A percentile compares a stretch with the other conserved stretches of the same genome.
phyloP scores from a whole-genome alignment of 2,329 filamentous ascomycete genomes.

The Apiospora phragmitis region DNA sequence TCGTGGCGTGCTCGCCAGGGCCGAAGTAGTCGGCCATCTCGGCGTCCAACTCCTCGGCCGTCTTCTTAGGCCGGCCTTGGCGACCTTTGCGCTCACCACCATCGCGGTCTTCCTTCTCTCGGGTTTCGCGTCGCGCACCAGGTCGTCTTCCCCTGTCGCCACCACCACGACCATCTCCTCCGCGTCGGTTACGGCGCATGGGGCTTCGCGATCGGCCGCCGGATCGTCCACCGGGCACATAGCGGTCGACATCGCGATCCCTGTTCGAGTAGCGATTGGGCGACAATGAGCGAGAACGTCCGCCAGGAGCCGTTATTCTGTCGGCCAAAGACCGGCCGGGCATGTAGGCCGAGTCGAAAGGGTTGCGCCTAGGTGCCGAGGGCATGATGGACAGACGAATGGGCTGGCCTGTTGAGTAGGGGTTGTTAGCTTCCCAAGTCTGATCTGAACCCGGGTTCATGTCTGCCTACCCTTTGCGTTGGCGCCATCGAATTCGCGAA shows the following conservation, averaged over 20 bases:
- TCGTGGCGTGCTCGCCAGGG: constrained; percentile 38
- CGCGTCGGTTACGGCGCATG: constrained; percentile 49
- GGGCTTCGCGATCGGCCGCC: constrained; percentile 60
- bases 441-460: not conserved
- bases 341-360: constrained; percentile 56
- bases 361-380: constrained; percentile 52
- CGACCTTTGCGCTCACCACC: constrained; percentile 42
- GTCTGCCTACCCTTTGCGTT: constrained; percentile 74
- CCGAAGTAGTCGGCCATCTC: constrained; percentile 96
- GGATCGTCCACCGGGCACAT: constrained; percentile 63
- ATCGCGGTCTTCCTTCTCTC: constrained; percentile 37
- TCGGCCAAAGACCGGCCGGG: constrained; percentile 60
- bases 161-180: constrained; percentile 30
- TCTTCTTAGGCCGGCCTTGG: constrained; percentile 73
- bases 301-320: constrained; percentile 55
- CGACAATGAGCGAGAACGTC: constrained; percentile 65
- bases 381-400: constrained; percentile 72
- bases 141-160: constrained; percentile 39
- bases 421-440: constrained; percentile 12
- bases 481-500: constrained; percentile 82
- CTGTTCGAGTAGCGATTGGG: constrained; percentile 47
- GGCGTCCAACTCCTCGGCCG: constrained; percentile 88
- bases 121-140: constrained; percentile 48
- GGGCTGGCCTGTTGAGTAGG: constrained; percentile 61
- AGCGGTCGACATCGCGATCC: constrained; percentile 74